A percentile compares a stretch with the other conserved stretches of the same genome.
These are phyloP conservation scores for Karstenula rhodostoma DNA, from an alignment of 2,329 filamentous ascomycete genomes.

Conservation along the genomic window DNA sequence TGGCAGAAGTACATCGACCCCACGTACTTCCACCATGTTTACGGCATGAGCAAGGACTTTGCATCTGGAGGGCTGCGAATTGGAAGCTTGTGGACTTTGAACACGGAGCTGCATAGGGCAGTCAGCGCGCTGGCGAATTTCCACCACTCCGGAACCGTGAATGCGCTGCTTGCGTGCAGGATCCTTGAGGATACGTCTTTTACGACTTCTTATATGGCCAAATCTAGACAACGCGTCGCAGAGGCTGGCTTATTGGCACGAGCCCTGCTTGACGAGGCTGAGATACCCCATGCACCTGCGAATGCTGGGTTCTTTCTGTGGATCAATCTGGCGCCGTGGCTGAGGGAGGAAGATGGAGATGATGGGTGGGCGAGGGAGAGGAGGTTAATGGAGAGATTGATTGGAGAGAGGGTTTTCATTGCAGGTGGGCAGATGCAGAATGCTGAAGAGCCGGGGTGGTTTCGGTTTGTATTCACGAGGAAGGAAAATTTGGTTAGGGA, in stretches of 20 bases:
- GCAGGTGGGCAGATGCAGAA: slow-evolving; percentile 58
- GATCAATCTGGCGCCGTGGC: slow-evolving; percentile 40
- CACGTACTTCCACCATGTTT: slow-evolving; percentile 60
- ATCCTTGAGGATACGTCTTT: slow-evolving; percentile 15
- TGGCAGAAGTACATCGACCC: slow-evolving; percentile 57
- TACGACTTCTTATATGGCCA: background rate
- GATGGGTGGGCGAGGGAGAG: slow-evolving; percentile 51
- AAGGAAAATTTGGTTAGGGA: background rate
- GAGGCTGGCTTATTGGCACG: slow-evolving; percentile 25
- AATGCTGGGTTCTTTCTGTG: slow-evolving; percentile 59
- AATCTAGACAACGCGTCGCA: slow-evolving; percentile 23
- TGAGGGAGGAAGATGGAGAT: slow-evolving; percentile 24
- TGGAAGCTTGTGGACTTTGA: slow-evolving; percentile 29
- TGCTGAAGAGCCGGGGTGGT: slow-evolving; percentile 58
- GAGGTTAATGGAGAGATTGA: slow-evolving; percentile 56
- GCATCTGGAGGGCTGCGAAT: slow-evolving; percentile 6
- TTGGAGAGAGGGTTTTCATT: slow-evolving; percentile 58
- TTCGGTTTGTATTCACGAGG: slow-evolving; percentile 59
- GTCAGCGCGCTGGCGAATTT: slow-evolving; percentile 9
- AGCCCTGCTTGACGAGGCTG: slow-evolving; percentile 30
- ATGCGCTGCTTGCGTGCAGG: background rate
- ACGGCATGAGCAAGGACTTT: slow-evolving; percentile 48
- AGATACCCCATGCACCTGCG: slow-evolving; percentile 48
- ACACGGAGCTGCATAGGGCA: slow-evolving; percentile 7
- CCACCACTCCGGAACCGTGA: slow-evolving; percentile 8